Evolutionary conservation across 495 filamentous ascomycete species (phyloP).

Genomic region (Pseudoneurospora amorphoporcata): DNA sequence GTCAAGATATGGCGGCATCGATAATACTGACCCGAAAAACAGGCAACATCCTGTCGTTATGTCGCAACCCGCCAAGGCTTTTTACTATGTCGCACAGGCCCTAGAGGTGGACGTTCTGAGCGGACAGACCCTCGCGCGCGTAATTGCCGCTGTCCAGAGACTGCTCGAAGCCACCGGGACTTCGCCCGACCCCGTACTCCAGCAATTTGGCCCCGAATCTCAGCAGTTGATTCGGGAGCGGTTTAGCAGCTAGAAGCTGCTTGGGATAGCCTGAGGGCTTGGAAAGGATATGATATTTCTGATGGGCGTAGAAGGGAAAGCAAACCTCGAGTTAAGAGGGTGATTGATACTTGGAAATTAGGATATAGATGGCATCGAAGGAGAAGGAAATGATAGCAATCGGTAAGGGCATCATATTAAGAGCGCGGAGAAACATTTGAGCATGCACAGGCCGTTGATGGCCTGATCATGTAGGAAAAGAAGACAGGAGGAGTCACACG

Average conservation of each 20-base stretch:
- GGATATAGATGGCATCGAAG: not conserved
- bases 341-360: not conserved
- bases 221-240: constrained; percentile 64
- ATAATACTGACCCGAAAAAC: not conserved
- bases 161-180: constrained; percentile 59
- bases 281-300: not conserved
- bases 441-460: not conserved
- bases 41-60: constrained; percentile 85
- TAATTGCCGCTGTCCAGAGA: constrained; percentile 61
- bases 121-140: constrained; percentile 63
- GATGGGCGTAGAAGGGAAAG: not conserved
- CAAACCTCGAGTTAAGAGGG: not conserved
- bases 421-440: not conserved
- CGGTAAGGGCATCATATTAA: not conserved
- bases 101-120: constrained; percentile 85
- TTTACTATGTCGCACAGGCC: constrained; percentile 73
- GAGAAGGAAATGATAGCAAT: not conserved
- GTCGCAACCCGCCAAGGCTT: constrained; percentile 62
- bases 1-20: not conserved
- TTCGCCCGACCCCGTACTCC: constrained; percentile 59
- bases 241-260: constrained; percentile 41
- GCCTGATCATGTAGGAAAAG: not conserved
- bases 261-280: not conserved
- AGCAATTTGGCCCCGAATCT: constrained; percentile 60
- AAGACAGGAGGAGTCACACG: not conserved